Evolutionary conservation across 2,329 filamentous ascomycete genomes (phyloP).

Genomic region (Lachnellula occidentalis): DNA sequence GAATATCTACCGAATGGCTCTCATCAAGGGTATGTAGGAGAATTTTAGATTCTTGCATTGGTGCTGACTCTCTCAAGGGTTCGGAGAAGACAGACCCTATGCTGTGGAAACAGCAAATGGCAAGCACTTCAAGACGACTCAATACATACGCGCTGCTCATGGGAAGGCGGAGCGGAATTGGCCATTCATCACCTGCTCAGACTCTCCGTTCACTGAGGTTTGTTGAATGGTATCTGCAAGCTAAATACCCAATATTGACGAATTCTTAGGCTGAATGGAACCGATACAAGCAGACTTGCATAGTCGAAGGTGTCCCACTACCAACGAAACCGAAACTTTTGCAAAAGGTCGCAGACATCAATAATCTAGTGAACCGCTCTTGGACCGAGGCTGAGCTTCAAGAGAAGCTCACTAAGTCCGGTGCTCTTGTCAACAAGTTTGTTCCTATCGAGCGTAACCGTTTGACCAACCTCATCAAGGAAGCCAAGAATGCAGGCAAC

Average conservation of each 20-base stretch:
- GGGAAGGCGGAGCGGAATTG: constrained; percentile 80
- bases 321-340: constrained; percentile 67
- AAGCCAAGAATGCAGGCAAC: constrained; percentile 61
- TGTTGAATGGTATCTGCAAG: constrained; percentile 20
- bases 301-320: constrained; percentile 64
- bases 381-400: constrained; percentile 83
- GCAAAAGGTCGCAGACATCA: constrained; percentile 75
- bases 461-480: constrained; percentile 58
- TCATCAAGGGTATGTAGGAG: constrained; percentile 66
- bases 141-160: constrained; percentile 76
- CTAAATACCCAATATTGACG: constrained; percentile 10
- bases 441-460: constrained; percentile 63
- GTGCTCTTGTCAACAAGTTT: constrained; percentile 60
- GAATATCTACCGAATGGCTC: constrained; percentile 79
- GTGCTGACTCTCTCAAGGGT: constrained; percentile 48
- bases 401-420: constrained; percentile 68
- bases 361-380: constrained; percentile 67
- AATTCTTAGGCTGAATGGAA: constrained; percentile 63
- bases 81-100: constrained; percentile 75
- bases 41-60: not conserved
- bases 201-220: constrained; percentile 78
- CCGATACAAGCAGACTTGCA: constrained; percentile 71
- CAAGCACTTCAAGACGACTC: constrained; percentile 74
- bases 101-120: constrained; percentile 70
- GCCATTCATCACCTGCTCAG: constrained; percentile 87